phyloP scores from a whole-genome alignment of 495 filamentous ascomycete species.

The Hypoxylon lenormandii region DNA sequence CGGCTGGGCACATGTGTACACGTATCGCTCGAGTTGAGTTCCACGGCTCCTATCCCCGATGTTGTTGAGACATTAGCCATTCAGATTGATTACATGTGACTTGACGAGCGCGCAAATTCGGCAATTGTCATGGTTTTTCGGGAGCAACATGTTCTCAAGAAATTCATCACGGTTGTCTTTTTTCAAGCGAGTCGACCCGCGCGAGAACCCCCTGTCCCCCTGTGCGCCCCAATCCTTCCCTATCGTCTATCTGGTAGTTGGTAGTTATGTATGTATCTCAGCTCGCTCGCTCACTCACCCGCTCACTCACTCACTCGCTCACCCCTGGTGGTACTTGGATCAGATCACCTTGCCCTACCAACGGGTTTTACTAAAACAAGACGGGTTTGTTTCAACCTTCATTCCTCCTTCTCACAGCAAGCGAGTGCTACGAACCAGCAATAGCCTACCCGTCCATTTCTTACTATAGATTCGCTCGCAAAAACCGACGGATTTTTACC shows the following conservation, averaged over 20 bases:
- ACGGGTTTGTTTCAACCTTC: constrained; percentile 39
- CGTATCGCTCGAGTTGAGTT: constrained; percentile 50
- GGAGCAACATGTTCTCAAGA: constrained; percentile 19
- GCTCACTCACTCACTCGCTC: too few species aligned
- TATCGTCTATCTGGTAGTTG: constrained; percentile 14
- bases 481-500: constrained; percentile 12
- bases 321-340: constrained; percentile 28
- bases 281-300: neutral
- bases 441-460: constrained; percentile 13
- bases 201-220: constrained; percentile 33
- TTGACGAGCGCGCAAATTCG: constrained; percentile 42
- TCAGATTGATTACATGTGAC: constrained; percentile 44
- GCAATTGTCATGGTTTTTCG: constrained; percentile 48
- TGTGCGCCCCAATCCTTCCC: constrained; percentile 28
- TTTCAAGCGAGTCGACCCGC: constrained; percentile 43
- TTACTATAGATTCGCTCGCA: constrained; percentile 12
- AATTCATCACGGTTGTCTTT: constrained; percentile 24
- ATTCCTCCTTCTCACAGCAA: constrained; percentile 33
- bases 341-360: constrained; percentile 39
- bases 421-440: constrained; percentile 31
- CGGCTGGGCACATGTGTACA: constrained; percentile 50
- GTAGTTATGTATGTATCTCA: too few species aligned
- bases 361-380: constrained; percentile 41
- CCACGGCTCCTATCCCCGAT: constrained; percentile 44
- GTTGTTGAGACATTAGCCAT: constrained; percentile 35